Evolutionary conservation across 169 alveolate species (phyloP), one percentile per base, ranked within the genome.

Genomic region (Eimeria sp.): DNA sequence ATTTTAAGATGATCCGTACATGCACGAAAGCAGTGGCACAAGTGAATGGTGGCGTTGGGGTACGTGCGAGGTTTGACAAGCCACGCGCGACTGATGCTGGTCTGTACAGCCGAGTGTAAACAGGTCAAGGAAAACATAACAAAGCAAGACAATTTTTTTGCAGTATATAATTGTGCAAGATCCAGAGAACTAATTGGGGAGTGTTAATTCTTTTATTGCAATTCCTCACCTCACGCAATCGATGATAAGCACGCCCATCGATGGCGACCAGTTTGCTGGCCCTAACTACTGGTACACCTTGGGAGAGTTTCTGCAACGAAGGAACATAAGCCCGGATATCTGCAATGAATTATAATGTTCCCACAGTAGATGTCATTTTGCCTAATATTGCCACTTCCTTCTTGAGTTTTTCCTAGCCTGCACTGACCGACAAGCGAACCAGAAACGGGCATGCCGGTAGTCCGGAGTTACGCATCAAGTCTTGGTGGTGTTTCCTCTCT

Each of bases 61-160:
- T 57, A 83, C 51, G 57, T 54, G 75, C 91, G 91, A 83, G 91
- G 75, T 76, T 83, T 76, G 43, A 57, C 91, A 83, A 83, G 91
- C 91, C 91, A 83, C 91, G 89, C 54, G 84, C 54, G 58, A 73
- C 84, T 40, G 84, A 73, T 43, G 54, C 13, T 73, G 84, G 84
- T 73, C 84, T 7, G 54, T 73, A 11, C 84, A 73, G 84, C 84
- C 54, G 84, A 43, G 49, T 34, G 54, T 16, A 73, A 4, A 34
- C 54, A 30, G 84, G 40, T 27, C 84, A 34, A 6, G 54, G 58
- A 25, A 73, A 40, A 40, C 84, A 40, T 73, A 73, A 73, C 49
- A 16, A 73, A 73, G 40, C 54, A 18, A 73, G 22, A 43, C 84
- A 43, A 51, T 73, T 73, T 27, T 73, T 34, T 34, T 10, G 13